Conservation (phyloP, 805 yeast genomes). For the Starmerella lactis-condensi region DNA sequence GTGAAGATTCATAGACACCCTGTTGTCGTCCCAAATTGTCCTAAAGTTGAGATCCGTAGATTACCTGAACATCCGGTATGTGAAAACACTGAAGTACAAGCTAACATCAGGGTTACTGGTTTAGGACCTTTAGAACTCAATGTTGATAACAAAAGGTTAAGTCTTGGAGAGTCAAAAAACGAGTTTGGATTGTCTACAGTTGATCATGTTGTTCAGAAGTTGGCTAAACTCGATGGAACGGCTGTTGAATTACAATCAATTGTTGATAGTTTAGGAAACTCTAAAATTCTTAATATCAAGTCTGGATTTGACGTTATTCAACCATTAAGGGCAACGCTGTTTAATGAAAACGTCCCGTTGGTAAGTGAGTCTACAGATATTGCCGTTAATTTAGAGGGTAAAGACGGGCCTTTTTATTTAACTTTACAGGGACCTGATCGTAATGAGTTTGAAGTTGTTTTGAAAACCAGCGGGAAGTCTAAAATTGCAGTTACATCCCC, state of each 20-base stretch:
- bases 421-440: constrained; percentile 11
- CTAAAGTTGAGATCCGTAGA: constrained; percentile 38
- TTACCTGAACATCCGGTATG: constrained; percentile 29
- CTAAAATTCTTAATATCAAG: too few relatives aligned
- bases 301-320: background rate
- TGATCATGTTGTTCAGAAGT: background rate
- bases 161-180: constrained; percentile 4
- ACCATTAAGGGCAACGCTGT: background rate
- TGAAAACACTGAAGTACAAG: constrained; percentile 36
- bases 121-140: constrained; percentile 56
- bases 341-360: background rate
- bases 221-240: too few relatives aligned
- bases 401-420: constrained; percentile 34
- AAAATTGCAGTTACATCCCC: constrained; percentile 23
- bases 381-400: constrained; percentile 13
- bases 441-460: background rate
- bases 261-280: too few relatives aligned
- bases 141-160: constrained; percentile 7
- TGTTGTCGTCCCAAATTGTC: constrained; percentile 57
- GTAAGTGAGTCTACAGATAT: background rate
- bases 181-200: constrained; percentile 5
- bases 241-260: too few relatives aligned
- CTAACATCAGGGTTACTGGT: constrained; percentile 43
- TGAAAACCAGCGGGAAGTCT: constrained; percentile 2
- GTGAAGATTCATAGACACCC: constrained; percentile 27